Evolutionary conservation across 2,329 filamentous ascomycete genomes (phyloP), one percentile per base, ranked within the genome.

Genomic region (Venturia carpophila): DNA sequence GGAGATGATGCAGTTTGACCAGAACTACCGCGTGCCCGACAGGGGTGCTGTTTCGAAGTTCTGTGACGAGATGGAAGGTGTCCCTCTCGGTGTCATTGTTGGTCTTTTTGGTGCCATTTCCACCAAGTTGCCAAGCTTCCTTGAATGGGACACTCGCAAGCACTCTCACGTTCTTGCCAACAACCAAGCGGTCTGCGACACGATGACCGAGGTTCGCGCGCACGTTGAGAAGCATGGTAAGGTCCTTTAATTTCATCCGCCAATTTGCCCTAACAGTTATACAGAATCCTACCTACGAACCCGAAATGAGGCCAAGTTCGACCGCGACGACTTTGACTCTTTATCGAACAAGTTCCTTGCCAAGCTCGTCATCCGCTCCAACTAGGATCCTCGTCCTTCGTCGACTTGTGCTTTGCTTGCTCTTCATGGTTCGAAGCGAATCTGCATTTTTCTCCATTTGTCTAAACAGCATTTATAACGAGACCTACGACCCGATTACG

Each of bases 1-100:
- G 93, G 93, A 97, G 76, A 89, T 96, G 83, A 97, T 97, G 87
- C 92, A 97, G 76, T 97, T 97, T 73, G 93, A 97, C 79, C 95
- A 90, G 82, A 91, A 96, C 79, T 97, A 96, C 83, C 89, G 93
- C 63, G 88, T 95, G 3, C 91, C 90, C 5, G 92, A 97, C 75
- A 84, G 89, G 64, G 82, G 84, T 62, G 89, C 89, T 5, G 92
- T 96, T 68, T 87, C 93, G 73, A 96, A 96, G 79, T 97, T 97
- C 82, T 97, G 92, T 81, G 85, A 82, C 66, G 93, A 97, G 74
- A 97, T 97, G 93, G 93, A 97, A 80, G 90, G 89, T 11, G 96
- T 90, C 9, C 93, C 93, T 0, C 92, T 97, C 52, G 93, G 93
- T 71, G 93, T 97, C 71, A 96, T 97, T 72, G 92, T 96, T 69